Evolutionary conservation across 2,329 filamentous ascomycete genomes (phyloP).

Genomic region (Cadophora luteo-olivacea): DNA sequence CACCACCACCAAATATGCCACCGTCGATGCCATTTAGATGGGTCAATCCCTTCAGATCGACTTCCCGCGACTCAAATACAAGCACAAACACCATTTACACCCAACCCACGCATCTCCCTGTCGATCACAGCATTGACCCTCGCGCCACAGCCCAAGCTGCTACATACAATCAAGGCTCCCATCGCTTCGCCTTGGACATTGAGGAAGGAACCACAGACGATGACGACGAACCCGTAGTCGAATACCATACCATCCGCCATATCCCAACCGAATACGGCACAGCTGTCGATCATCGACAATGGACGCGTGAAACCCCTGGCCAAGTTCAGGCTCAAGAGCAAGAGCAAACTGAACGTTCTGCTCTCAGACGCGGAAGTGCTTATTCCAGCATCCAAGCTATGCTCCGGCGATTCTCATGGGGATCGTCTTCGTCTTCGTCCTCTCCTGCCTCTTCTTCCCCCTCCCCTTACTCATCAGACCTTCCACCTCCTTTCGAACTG

Average conservation of each 20-base stretch:
- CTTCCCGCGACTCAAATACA: neutral
- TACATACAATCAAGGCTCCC: neutral
- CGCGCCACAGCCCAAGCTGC: neutral
- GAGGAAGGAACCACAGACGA: neutral
- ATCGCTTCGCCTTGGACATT: neutral
- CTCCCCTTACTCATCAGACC: neutral
- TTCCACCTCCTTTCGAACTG: neutral
- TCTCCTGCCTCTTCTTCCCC: neutral
- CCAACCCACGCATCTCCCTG: neutral
- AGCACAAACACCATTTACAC: neutral
- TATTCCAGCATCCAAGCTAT: neutral
- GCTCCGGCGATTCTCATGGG: neutral
- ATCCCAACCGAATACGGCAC: neutral
- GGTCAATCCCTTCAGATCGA: neutral
- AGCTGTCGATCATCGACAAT: neutral
- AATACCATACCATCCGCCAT: neutral
- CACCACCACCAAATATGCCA: neutral
- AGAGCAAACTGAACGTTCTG: neutral
- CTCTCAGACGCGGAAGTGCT: neutral
- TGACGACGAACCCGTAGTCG: neutral
- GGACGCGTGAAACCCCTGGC: neutral
- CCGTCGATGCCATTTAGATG: neutral
- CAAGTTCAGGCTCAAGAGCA: neutral
- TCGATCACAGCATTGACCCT: neutral
- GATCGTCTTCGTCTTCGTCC: neutral